Percentiles rank a stretch among this genome's conserved stretches.
phyloP scores from a whole-genome alignment of 228 moss, liverwort and hornwort species.

The Sphagnum magellanicum region DNA sequence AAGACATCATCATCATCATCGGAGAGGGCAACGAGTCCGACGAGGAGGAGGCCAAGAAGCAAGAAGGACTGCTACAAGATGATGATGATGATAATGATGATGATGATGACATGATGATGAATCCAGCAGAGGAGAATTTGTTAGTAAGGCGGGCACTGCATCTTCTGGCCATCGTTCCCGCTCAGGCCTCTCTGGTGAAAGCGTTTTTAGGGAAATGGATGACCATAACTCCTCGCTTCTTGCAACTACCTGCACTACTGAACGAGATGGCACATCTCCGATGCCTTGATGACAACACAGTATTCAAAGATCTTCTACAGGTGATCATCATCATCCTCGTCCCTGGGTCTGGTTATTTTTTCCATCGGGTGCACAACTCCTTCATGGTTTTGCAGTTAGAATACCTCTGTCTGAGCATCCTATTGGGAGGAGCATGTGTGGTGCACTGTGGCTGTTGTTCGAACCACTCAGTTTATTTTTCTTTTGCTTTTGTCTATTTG shows the following conservation, averaged over 20 bases:
- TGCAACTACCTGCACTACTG: conserved; percentile 66
- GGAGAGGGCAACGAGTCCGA: too few relatives aligned
- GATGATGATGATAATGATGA: too few relatives aligned
- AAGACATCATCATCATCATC: too few relatives aligned
- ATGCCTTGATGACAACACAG: conserved; percentile 44
- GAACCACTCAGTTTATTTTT: too few relatives aligned
- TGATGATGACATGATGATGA: too few relatives aligned
- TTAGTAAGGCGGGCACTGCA: conserved; percentile 51
- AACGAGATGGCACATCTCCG: conserved; percentile 71
- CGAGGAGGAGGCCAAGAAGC: too few relatives aligned
- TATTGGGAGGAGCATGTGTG: neutral
- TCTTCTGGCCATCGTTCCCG: conserved; percentile 45
- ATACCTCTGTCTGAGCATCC: neutral
- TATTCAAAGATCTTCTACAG: conserved; percentile 65
- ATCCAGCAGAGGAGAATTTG: too few relatives aligned
- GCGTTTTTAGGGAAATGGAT: conserved; percentile 96
- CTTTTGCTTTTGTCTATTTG: too few relatives aligned
- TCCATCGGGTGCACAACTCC: neutral
- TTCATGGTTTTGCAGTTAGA: neutral
- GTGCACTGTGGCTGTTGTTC: too few relatives aligned
- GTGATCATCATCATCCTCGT: conserved; percentile 11
- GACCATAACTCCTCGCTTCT: conserved; percentile 67
- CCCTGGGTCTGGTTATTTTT: neutral
- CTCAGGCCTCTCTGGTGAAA: conserved; percentile 67
- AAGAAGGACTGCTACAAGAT: too few relatives aligned